These are phyloP conservation scores for Starmerella vaccinii DNA, from an alignment of 805 yeast species.

Conservation along the genomic window DNA sequence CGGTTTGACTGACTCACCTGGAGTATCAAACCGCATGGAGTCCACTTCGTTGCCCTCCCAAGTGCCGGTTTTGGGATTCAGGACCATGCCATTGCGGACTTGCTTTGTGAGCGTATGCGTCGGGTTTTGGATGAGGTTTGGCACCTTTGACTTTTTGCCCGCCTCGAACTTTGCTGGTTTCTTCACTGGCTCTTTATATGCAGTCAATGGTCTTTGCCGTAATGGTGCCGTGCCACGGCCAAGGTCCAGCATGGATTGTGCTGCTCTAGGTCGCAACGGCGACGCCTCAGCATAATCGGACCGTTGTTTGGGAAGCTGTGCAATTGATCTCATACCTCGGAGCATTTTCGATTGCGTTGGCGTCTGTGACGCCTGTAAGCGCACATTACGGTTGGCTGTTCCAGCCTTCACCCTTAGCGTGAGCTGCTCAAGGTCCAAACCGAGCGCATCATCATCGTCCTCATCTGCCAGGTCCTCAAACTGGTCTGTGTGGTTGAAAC, in stretches of 20 bases:
- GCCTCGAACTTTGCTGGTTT: not conserved
- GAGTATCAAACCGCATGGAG: constrained; percentile 19
- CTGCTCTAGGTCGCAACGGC: constrained; percentile 15
- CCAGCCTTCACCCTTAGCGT: constrained; percentile 18
- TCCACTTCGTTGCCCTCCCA: constrained; percentile 28
- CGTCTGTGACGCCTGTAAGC: constrained; percentile 15
- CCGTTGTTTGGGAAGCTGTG: constrained; percentile 20
- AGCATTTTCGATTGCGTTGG: constrained; percentile 15
- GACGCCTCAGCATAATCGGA: constrained; percentile 1
- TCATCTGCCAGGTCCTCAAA: not conserved
- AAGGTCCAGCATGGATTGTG: constrained; percentile 22
- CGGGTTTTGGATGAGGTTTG: constrained; percentile 21
- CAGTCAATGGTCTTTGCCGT: constrained; percentile 23
- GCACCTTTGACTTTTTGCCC: constrained; percentile 1
- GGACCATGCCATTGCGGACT: constrained; percentile 26
- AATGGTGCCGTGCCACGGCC: not conserved
- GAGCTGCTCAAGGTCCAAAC: constrained; percentile 22
- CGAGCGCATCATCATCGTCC: constrained; percentile 20
- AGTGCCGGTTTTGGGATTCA: constrained; percentile 23
- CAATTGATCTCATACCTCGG: constrained; percentile 24
- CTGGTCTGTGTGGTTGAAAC: not conserved
- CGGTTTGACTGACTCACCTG: not conserved
- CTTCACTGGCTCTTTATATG: constrained; percentile 22
- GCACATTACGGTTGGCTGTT: constrained; percentile 22
- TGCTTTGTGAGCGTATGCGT: constrained; percentile 8